Percentiles rank a stretch among this genome's conserved stretches.
These are phyloP conservation scores for Backusella parvicylindrica DNA, from an alignment of 192 early-diverging fungal genomes.

Conservation along the genomic window DNA sequence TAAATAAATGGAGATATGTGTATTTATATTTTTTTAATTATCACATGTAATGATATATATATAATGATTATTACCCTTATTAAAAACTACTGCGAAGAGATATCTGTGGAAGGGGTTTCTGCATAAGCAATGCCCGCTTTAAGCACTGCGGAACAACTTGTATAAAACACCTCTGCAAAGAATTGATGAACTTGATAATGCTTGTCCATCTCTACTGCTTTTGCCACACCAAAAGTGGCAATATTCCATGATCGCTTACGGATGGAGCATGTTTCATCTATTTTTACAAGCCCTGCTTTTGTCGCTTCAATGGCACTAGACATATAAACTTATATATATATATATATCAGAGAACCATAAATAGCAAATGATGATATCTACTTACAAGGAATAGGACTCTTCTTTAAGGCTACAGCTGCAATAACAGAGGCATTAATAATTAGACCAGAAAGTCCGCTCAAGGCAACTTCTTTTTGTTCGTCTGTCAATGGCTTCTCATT, in stretches of 20 bases:
- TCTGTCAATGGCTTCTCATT: not conserved
- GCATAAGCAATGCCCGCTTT: slow-evolving; percentile 51
- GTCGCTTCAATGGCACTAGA: slow-evolving; percentile 31
- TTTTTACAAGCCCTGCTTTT: slow-evolving; percentile 30
- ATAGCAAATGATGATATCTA: not conserved
- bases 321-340: slow-evolving; percentile 35
- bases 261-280: slow-evolving; percentile 47
- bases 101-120: slow-evolving; percentile 23
- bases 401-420: slow-evolving; percentile 46
- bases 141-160: slow-evolving; percentile 40
- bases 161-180: slow-evolving; percentile 45
- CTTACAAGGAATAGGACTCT: slow-evolving; percentile 47
- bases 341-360: too few relatives aligned
- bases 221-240: slow-evolving; percentile 40
- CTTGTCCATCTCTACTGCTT: slow-evolving; percentile 50
- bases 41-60: not conserved
- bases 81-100: not conserved
- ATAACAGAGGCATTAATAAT: slow-evolving; percentile 44
- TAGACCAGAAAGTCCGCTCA: slow-evolving; percentile 5
- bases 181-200: slow-evolving; percentile 51
- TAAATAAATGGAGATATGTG: too few relatives aligned
- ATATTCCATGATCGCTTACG: slow-evolving; percentile 50
- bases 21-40: not conserved
- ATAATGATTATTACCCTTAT: not conserved
- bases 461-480: not conserved